Evolutionary conservation across 345 rosid species (phyloP).

Genomic region (Eutrema yunnanense): DNA sequence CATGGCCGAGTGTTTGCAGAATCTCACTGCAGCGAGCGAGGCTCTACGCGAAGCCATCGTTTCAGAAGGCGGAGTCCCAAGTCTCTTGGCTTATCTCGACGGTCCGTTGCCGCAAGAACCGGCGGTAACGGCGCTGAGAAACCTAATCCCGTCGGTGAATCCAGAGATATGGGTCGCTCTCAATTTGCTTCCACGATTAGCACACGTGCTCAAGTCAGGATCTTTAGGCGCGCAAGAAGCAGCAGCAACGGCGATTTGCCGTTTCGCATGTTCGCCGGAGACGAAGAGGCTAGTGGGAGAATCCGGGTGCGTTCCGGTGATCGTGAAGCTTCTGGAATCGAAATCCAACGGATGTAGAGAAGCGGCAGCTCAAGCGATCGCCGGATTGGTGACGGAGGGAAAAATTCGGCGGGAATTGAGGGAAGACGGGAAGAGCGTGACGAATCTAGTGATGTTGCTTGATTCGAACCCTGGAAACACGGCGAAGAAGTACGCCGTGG

Average conservation of each 20-base stretch:
- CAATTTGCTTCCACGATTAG: slow-evolving; percentile 57
- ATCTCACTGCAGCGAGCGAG: slow-evolving; percentile 79
- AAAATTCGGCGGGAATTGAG: slow-evolving; percentile 58
- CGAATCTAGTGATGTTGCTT: slow-evolving; percentile 72
- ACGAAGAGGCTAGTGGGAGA: slow-evolving; percentile 75
- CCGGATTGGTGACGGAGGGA: slow-evolving; percentile 53
- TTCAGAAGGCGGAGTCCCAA: slow-evolving; percentile 65
- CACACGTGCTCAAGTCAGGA: slow-evolving; percentile 73
- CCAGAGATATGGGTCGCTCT: slow-evolving; percentile 42
- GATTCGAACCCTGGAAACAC: slow-evolving; percentile 80
- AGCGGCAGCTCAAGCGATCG: slow-evolving; percentile 74
- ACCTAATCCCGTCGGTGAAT: slow-evolving; percentile 56
- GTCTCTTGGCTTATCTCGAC: slow-evolving; percentile 67
- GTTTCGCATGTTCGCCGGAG: slow-evolving; percentile 49
- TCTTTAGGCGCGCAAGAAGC: slow-evolving; percentile 79
- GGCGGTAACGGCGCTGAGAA: slow-evolving; percentile 74
- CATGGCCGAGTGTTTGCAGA: slow-evolving; percentile 90
- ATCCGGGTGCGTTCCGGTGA: slow-evolving; percentile 64
- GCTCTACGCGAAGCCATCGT: slow-evolving; percentile 53
- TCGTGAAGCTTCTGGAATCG: slow-evolving; percentile 67
- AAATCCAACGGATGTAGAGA: slow-evolving; percentile 64
- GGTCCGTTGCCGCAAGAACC: slow-evolving; percentile 82
- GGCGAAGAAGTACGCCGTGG: slow-evolving; percentile 80
- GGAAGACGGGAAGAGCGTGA: slow-evolving; percentile 63
- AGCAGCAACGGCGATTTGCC: slow-evolving; percentile 71